phyloP scores from a whole-genome alignment of 2,329 filamentous ascomycete genomes.

The Xylariaceae sp. region DNA sequence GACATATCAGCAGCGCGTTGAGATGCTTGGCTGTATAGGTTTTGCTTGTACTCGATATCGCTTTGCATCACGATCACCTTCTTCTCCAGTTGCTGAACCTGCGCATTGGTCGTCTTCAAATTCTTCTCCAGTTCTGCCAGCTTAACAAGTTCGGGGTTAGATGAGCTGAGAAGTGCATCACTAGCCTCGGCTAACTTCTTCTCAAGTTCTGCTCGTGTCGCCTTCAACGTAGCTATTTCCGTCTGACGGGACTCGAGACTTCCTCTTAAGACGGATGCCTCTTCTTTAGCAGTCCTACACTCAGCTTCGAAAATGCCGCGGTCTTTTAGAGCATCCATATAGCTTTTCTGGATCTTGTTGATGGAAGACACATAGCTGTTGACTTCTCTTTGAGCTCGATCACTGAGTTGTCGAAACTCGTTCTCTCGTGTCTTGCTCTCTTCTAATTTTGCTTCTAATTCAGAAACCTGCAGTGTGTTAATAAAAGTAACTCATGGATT shows the following conservation, averaged over 20 bases:
- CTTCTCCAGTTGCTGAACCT: constrained; percentile 48
- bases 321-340: constrained; percentile 50
- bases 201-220: constrained; percentile 45
- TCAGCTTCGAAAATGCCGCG: constrained; percentile 50
- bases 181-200: constrained; percentile 45
- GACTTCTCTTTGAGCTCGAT: constrained; percentile 52
- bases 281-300: constrained; percentile 45
- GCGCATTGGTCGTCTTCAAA: constrained; percentile 48
- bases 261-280: constrained; percentile 43
- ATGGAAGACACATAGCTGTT: constrained; percentile 53
- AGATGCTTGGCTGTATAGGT: constrained; percentile 65
- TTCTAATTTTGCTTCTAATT: constrained; percentile 45
- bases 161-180: constrained; percentile 43
- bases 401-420: constrained; percentile 49
- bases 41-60: constrained; percentile 62
- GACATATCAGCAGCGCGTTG: constrained; percentile 52
- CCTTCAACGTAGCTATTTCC: constrained; percentile 47
- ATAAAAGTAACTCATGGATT: constrained; percentile 14
- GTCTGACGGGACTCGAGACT: constrained; percentile 46
- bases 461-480: constrained; percentile 40
- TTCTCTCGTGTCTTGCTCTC: constrained; percentile 43
- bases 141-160: constrained; percentile 46
- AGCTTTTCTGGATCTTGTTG: constrained; percentile 52
- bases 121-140: constrained; percentile 50
- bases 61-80: constrained; percentile 45